Base-by-base conservation (phyloP, 2,329 filamentous ascomycete species). In the Phyllosticta citrichinensis region DNA sequence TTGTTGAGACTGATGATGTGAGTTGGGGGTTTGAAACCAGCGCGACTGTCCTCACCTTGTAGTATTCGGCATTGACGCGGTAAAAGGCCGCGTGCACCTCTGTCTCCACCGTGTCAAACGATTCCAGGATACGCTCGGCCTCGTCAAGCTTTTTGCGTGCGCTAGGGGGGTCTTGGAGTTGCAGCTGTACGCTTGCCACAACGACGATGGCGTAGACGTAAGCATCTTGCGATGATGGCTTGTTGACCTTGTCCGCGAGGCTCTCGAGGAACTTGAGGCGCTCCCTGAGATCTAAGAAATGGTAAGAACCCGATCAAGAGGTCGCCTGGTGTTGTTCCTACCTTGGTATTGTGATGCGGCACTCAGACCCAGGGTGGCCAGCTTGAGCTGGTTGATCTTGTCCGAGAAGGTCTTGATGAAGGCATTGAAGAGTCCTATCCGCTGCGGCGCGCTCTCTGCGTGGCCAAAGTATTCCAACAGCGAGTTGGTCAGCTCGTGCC, bases 371-470 rank as follows among this genome's bases (percentile, higher is more conserved):
- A 99, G 80, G 66, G 89, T 87, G 66, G 99, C 94, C 67, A 97
- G 87, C 82, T 97, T 97, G 65, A 99, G 82, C 80, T 97, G 93
- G 79, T 97, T 99, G 81, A 99, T 97, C 82, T 95, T 97, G 74
- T 96, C 92, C 66, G 92, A 91, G 73, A 99, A 99, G 76, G 88
- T 94, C 74, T 93, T 84, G 75, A 99, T 88, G 80, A 99, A 99
- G 69, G 86, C 86, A 78, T 94, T 91, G 82, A 94, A 99, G 76
- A 99, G 88, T 63, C 86, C 81, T 78, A 99, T 83, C 71, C 93
- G 87, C 78, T 96, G 91, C 62, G 85, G 81, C 61, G 86, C 87
- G 76, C 92, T 97, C 71, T 87, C 84, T 53, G 88, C 83, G 68
- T 89, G 79, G 70, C 87, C 86, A 80, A 97, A 99, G 83, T 93